Conservation (phyloP, 768 basidiomycete species). For the Boletus sp. region DNA sequence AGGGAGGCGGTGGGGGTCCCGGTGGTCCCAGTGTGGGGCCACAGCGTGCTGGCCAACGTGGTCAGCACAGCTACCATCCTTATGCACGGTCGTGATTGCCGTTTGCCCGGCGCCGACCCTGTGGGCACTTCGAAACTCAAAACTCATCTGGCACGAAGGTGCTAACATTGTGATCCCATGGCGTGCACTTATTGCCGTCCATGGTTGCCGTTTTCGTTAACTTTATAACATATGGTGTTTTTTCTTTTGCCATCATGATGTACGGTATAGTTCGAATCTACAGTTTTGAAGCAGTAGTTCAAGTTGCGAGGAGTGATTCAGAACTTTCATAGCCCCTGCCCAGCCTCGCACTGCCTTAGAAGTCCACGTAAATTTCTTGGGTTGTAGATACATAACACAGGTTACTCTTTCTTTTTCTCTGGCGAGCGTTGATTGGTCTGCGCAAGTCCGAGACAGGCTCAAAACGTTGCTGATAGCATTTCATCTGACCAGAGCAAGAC, state of each 20-base stretch:
- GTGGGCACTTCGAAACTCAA: conserved; percentile 8
- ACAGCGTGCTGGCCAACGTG: conserved; percentile 66
- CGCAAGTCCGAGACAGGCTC: no score
- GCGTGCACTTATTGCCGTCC: conserved; percentile 2
- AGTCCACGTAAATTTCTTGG: background rate
- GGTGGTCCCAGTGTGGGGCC: conserved; percentile 65
- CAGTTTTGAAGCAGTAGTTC: background rate
- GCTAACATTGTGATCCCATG: conserved; percentile 4
- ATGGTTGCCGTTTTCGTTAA: conserved; percentile 12
- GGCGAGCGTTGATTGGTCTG: no score
- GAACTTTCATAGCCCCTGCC: no score
- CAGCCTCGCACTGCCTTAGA: background rate
- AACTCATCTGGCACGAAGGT: conserved; percentile 8
- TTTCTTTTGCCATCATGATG: conserved; percentile 1
- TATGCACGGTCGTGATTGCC: conserved; percentile 59
- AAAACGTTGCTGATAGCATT: no score
- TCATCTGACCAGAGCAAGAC: no score
- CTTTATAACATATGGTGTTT: conserved; percentile 13
- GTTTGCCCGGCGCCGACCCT: background rate
- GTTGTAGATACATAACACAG: no score
- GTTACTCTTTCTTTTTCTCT: no score
- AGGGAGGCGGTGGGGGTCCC: conserved; percentile 48
- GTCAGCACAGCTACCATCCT: conserved; percentile 82
- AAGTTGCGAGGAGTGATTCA: background rate
- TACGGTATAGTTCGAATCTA: conserved; percentile 1